Conservation (phyloP, 2,329 filamentous ascomycete genomes). For the Ceratocystis alfenasii region DNA sequence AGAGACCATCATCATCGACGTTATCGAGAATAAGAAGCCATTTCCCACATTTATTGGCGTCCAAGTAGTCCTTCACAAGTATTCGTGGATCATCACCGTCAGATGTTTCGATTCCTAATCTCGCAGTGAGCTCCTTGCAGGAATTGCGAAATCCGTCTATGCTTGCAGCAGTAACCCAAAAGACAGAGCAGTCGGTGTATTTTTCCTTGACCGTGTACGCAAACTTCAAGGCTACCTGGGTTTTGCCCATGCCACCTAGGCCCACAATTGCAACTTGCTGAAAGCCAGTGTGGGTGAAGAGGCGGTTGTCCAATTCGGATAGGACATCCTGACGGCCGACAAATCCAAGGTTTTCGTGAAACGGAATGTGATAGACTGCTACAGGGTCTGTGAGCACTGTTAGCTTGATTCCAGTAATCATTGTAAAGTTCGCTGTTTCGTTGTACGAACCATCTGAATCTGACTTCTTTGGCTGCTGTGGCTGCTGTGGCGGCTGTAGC, state of each 20-base stretch:
- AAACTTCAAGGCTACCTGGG: background rate
- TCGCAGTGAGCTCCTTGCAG: background rate
- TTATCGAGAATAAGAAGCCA: slow-evolving; percentile 27
- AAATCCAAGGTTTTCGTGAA: background rate
- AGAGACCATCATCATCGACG: slow-evolving; percentile 23
- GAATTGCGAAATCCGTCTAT: background rate
- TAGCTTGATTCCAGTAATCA: too few relatives aligned
- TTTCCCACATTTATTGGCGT: slow-evolving; percentile 22
- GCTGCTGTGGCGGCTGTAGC: too few relatives aligned
- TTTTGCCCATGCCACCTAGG: background rate
- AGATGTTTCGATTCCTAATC: background rate
- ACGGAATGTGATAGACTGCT: background rate
- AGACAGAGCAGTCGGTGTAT: background rate
- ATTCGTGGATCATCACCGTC: slow-evolving; percentile 4
- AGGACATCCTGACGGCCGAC: background rate
- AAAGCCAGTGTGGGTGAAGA: background rate
- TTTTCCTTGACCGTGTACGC: background rate
- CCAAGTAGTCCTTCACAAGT: slow-evolving; percentile 22
- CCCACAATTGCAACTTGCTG: background rate
- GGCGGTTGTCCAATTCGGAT: background rate
- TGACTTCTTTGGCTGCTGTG: background rate
- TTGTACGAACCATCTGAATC: background rate
- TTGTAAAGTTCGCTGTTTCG: background rate
- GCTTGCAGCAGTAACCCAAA: slow-evolving; percentile 10
- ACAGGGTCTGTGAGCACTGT: background rate